Base-by-base conservation (phyloP, 2,329 filamentous ascomycete species). In the Reticulascus tulasneorum region DNA sequence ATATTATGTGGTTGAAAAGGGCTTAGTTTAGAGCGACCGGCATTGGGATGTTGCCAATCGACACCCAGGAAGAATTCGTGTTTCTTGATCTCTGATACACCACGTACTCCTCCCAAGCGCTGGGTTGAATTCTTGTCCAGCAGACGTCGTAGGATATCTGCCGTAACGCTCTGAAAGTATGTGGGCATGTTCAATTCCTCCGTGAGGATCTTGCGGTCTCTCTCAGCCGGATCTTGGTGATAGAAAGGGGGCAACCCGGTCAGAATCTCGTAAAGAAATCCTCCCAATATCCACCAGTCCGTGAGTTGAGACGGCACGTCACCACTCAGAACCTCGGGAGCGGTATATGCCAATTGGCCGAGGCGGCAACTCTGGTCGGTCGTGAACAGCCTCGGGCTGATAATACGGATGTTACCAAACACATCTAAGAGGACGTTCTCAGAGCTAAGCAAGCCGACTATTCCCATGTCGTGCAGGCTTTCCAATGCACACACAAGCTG, bases 21-120 rank as follows among this genome's bases (percentile, higher is more conserved):
- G 17, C 9, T 31, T 31, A 31, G 17, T 9, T 31, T 21, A 31
- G 29, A 20, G 17, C 29, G 16, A 13, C 4, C 18, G 17, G 29
- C 29, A 21, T 13, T 31, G 29, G 29, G 29, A 22, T 31, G 29
- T 31, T 31, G 29, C 29, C 29, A 31, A 31, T 31, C 29, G 29
- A 31, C 6, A 31, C 29, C 29, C 29, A 21, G 16, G 29, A 31
- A 22, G 17, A 31, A 31, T 18, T 31, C 29, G 29, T 31, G 29
- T 20, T 31, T 23, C 17, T 31, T 31, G 17, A 31, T 31, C 29
- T 31, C 29, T 20, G 29, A 31, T 20, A 22, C 29, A 4, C 29
- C 29, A 21, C 5, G 6, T 31, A 31, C 29, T 22, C 29, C 29
- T 22, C 29, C 29, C 29, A 31, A 12, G 29, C 29, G 29, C 3